phyloP scores from a whole-genome alignment of 148 eudicot genomes.

The Mesembryanthemum crystallinum region DNA sequence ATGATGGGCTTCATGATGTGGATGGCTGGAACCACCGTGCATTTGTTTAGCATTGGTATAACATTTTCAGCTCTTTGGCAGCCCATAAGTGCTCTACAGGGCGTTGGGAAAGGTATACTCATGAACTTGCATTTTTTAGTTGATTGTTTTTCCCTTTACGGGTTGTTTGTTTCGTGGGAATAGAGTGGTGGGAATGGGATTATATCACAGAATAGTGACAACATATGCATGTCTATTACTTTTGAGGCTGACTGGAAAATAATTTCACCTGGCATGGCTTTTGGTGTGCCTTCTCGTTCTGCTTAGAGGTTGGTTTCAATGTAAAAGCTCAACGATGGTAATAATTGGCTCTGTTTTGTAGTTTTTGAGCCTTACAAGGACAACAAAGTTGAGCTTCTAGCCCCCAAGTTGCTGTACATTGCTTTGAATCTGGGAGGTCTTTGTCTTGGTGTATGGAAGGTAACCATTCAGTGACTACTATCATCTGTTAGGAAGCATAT shows the following conservation, averaged over 20 bases:
- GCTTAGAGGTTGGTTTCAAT: background rate
- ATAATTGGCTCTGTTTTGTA: conserved; percentile 31
- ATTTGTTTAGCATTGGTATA: conserved; percentile 94
- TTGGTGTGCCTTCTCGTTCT: background rate
- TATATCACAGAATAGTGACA: background rate
- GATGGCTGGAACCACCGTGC: conserved; percentile 99
- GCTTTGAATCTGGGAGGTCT: conserved; percentile 84
- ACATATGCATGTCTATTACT: background rate
- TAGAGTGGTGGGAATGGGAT: no score
- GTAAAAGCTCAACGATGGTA: background rate
- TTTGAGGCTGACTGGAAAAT: background rate
- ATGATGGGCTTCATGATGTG: conserved; percentile 99
- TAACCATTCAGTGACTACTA: conserved; percentile 21
- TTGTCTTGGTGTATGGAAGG: conserved; percentile 92
- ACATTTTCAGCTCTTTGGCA: conserved; percentile 94
- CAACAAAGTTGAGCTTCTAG: conserved; percentile 74
- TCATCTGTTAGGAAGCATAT: background rate
- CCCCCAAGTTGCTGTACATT: conserved; percentile 69
- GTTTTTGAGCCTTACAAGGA: conserved; percentile 95
- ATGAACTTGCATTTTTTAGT: background rate
- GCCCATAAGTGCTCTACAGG: conserved; percentile 94
- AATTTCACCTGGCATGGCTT: background rate
- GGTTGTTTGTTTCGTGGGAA: no score
- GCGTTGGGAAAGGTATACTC: conserved; percentile 73
- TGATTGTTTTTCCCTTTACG: background rate